phyloP scores from a whole-genome alignment of 192 early-diverging fungal species.

The Gryganskiella cystojenkinii region DNA sequence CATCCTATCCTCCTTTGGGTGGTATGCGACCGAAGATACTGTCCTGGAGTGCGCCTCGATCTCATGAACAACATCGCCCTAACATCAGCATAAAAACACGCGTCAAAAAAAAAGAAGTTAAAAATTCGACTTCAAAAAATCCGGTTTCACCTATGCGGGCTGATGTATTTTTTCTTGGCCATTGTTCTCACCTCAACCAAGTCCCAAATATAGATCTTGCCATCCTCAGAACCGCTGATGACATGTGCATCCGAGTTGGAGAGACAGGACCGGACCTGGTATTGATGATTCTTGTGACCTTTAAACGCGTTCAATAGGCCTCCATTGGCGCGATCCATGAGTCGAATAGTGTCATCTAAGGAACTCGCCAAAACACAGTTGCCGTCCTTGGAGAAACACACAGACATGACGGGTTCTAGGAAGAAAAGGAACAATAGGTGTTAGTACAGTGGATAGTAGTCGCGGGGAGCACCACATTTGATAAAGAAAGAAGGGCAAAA shows the following conservation, averaged over 20 bases:
- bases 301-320: slow-evolving; percentile 77
- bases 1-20: slow-evolving; percentile 69
- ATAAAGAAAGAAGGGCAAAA: background rate
- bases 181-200: slow-evolving; percentile 70
- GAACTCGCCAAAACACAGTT: slow-evolving; percentile 81
- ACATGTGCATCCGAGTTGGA: slow-evolving; percentile 77
- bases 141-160: too few species aligned
- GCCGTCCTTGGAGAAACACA: slow-evolving; percentile 70
- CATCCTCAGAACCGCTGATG: slow-evolving; percentile 92
- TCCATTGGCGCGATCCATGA: slow-evolving; percentile 86
- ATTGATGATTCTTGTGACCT: slow-evolving; percentile 85
- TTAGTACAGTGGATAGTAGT: background rate
- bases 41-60: slow-evolving; percentile 67
- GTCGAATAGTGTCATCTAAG: slow-evolving; percentile 81
- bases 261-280: slow-evolving; percentile 79
- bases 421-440: slow-evolving; percentile 4
- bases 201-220: slow-evolving; percentile 89
- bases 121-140: too few species aligned
- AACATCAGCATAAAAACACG: slow-evolving; percentile 5
- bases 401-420: slow-evolving; percentile 81
- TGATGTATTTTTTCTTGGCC: too few species aligned
- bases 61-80: slow-evolving; percentile 60
- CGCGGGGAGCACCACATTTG: background rate
- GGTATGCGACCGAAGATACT: slow-evolving; percentile 76
- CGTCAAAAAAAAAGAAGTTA: background rate